phyloP scores from a whole-genome alignment of 2,329 filamentous ascomycete species.

The Phialemonium atrogriseum region DNA sequence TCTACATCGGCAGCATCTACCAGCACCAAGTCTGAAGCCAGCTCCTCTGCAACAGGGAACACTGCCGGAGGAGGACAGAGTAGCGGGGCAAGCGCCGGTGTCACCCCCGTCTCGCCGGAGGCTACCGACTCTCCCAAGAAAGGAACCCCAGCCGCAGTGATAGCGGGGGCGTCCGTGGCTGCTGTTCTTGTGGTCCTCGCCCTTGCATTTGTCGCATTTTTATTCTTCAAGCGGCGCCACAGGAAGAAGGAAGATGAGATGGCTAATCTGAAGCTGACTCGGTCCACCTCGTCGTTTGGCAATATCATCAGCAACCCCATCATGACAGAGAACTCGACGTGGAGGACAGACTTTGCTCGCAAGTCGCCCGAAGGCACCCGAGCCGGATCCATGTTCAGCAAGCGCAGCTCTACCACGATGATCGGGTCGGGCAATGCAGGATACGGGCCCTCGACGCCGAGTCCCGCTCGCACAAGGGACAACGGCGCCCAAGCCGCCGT shows the following conservation, averaged over 20 bases:
- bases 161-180: slow-evolving; percentile 40
- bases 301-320: slow-evolving; percentile 52
- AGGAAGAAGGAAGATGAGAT: slow-evolving; percentile 11
- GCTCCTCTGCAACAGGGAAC: slow-evolving; percentile 13
- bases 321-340: slow-evolving; percentile 26
- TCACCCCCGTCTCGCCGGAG: slow-evolving; percentile 12
- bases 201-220: slow-evolving; percentile 28
- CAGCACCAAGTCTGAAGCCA: slow-evolving; percentile 13
- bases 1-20: slow-evolving; percentile 15
- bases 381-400: too few species aligned
- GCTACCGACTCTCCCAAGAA: slow-evolving; percentile 7
- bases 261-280: slow-evolving; percentile 15
- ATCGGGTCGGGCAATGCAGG: slow-evolving; percentile 9
- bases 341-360: slow-evolving; percentile 47
- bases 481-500: slow-evolving; percentile 6
- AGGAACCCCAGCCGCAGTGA: slow-evolving; percentile 28
- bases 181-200: slow-evolving; percentile 31
- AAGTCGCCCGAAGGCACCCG: slow-evolving; percentile 18
- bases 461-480: slow-evolving; percentile 2
- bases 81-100: slow-evolving; percentile 5
- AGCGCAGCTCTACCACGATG: slow-evolving; percentile 8
- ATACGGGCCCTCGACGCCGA: slow-evolving; percentile 4
- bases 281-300: slow-evolving; percentile 31
- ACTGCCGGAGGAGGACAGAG: slow-evolving; percentile 7
- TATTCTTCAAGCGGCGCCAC: slow-evolving; percentile 26